Evolutionary conservation across 148 eudicot genomes (phyloP).

Genomic region (Persicaria maculosa): DNA sequence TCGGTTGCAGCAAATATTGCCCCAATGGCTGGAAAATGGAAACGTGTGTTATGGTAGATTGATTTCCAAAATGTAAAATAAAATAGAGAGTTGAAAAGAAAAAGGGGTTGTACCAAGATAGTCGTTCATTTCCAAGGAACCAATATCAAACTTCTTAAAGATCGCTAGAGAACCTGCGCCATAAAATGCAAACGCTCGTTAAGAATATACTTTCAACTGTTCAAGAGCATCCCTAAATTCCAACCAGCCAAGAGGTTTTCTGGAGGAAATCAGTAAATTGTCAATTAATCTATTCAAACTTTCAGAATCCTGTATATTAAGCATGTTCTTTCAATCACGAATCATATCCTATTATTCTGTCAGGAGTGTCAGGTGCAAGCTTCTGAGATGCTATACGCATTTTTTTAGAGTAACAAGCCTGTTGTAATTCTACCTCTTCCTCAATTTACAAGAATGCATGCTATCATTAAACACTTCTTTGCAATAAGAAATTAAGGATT

Average conservation of each 20-base stretch:
- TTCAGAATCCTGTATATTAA: neutral
- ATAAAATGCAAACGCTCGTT: constrained; percentile 1
- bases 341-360: neutral
- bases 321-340: neutral
- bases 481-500: neutral
- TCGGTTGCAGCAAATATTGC: constrained; percentile 89
- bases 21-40: constrained; percentile 53
- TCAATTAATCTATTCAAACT: neutral
- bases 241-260: neutral
- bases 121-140: constrained; percentile 48
- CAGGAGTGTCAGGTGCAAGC: neutral
- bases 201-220: neutral
- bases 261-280: neutral
- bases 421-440: no score
- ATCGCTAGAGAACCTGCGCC: constrained; percentile 46
- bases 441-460: neutral
- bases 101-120: constrained; percentile 48
- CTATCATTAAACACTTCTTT: neutral
- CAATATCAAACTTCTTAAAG: constrained; percentile 43
- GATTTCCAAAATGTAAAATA: constrained; percentile 1
- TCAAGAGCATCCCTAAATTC: neutral
- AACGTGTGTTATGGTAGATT: neutral
- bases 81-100: neutral
- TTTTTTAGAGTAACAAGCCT: neutral
- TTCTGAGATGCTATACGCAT: neutral